Base-by-base conservation (phyloP, 441 rosid genomes). In the Croton setiger region DNA sequence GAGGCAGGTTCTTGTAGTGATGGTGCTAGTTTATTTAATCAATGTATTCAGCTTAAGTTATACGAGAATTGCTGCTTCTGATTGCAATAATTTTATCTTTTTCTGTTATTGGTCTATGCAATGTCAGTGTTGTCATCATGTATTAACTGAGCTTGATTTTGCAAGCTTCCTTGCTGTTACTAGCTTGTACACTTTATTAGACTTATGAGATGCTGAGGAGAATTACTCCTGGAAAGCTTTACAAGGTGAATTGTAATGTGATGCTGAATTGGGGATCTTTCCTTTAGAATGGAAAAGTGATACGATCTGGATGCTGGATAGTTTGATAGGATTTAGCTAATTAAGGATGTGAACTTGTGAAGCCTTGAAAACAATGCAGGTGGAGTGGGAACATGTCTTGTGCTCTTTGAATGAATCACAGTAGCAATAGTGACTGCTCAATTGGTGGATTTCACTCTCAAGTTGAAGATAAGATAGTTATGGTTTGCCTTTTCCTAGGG, bases 1-100 rank as follows among this genome's bases (percentile, higher is more conserved):
- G 53, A 33, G 55, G 49, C 64, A 33, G 55, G 49, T 62, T 66
- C 51, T 67, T 35, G 54, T 33, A 35, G 21, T 44, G 27, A 27
- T 45, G 41, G 4, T 73, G 74, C 36, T 35, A 2, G 23, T 23
- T 35, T 57, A 31, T 21, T 21, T 31, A 45, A n/a, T 47, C 41
- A 8, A 41, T 72, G 58, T 64, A 63, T 18, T 43, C 31, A 13
- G 20, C 45, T 53, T 67, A 21, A 55, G 47, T 33, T 8, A 3
- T 48, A 10, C 43, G 33, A 66, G 21, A 51, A 36, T 56, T 49
- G 5, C 54, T 14, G 27, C 51, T 64, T 67, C 31, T 52, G 51
- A 43, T 55, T 13, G 15, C 41, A 31, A 18, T 55, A 41, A 18
- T 15, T 31, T 1, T 60, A 61, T 59, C 18, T 39, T 8, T 21